These are phyloP conservation scores for Nannochloris sp. DNA, from an alignment of 139 green algal species.

Conservation along the genomic window DNA sequence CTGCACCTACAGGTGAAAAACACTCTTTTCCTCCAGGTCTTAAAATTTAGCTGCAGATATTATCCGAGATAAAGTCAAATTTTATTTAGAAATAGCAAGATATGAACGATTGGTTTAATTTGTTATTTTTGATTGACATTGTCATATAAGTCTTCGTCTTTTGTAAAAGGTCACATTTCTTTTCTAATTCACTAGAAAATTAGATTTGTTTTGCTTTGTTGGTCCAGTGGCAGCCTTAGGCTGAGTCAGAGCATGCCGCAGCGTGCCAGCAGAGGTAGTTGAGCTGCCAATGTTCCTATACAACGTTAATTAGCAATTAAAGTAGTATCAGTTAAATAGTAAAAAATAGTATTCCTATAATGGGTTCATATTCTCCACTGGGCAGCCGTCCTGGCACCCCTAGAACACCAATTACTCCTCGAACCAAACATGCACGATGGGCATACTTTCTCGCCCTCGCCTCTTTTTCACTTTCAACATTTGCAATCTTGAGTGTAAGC, in stretches of 20 bases:
- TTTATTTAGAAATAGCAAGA: background rate
- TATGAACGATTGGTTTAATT: background rate
- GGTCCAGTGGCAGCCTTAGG: too few species aligned
- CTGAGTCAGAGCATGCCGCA: too few species aligned
- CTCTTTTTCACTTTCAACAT: background rate
- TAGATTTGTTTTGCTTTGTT: too few species aligned
- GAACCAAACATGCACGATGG: background rate
- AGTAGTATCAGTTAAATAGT: too few species aligned
- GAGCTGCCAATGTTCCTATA: too few species aligned
- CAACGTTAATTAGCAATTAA: too few species aligned
- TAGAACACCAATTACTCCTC: background rate
- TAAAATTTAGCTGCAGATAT: background rate
- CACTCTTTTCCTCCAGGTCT: background rate
- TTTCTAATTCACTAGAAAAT: too few species aligned
- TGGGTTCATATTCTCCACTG: background rate
- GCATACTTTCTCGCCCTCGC: background rate
- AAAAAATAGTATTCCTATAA: background rate
- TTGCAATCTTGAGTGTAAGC: background rate
- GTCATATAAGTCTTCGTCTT: too few species aligned
- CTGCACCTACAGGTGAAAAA: background rate
- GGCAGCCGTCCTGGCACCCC: background rate
- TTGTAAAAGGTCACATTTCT: background rate
- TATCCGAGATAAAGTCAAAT: background rate
- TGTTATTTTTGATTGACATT: background rate
- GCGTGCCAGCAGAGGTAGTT: too few species aligned